phyloP scores from a whole-genome alignment of 305 asterid genomes.

The Stenogyne calaminthoides region DNA sequence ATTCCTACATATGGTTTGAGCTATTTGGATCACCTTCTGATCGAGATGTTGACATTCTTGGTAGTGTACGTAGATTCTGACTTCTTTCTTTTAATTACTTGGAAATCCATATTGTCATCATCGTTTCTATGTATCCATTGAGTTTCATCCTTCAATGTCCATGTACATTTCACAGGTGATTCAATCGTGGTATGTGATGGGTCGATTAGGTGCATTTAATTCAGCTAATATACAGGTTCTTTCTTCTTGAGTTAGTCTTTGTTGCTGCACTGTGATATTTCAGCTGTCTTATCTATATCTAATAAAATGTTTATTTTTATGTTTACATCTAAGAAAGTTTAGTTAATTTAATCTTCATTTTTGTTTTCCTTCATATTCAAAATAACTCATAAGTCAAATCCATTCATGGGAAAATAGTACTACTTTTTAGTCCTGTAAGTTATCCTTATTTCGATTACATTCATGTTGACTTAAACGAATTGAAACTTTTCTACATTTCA shows the following conservation, averaged over 20 bases:
- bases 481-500: neutral
- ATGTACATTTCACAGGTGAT: slow-evolving; percentile 56
- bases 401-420: too few species aligned
- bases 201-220: slow-evolving; percentile 91
- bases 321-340: neutral
- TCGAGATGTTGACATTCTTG: slow-evolving; percentile 89
- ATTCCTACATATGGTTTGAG: slow-evolving; percentile 93
- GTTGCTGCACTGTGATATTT: neutral
- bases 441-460: too few species aligned
- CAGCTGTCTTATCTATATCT: neutral
- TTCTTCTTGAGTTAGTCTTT: slow-evolving; percentile 1
- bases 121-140: neutral
- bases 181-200: slow-evolving; percentile 97
- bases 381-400: neutral
- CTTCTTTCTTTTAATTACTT: slow-evolving; percentile 5
- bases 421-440: too few species aligned
- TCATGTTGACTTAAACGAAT: too few species aligned
- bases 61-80: slow-evolving; percentile 67
- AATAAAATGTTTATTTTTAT: neutral
- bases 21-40: slow-evolving; percentile 90
- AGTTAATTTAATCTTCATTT: neutral
- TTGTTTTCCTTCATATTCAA: neutral
- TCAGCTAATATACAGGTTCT: slow-evolving; percentile 83
- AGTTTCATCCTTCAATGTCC: slow-evolving; percentile 14
- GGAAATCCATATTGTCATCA: slow-evolving; percentile 1